These are phyloP conservation scores for Magnolia kwangsiensis DNA, from an alignment of 164 flowering plant species.

Conservation along the genomic window DNA sequence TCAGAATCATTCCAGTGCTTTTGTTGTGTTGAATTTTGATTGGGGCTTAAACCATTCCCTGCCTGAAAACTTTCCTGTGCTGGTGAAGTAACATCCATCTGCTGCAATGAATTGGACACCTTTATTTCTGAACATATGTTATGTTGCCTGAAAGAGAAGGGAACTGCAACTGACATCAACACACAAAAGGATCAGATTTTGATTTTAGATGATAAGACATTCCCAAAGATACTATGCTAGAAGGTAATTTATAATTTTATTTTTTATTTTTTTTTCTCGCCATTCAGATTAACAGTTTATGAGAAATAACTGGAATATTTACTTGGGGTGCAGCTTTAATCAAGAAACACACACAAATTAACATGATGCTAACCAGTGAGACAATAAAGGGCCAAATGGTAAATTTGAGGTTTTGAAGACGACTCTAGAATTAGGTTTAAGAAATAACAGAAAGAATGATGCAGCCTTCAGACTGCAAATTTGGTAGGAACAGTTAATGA, in stretches of 20 bases:
- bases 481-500: background rate
- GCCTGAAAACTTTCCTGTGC: background rate
- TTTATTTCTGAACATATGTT: too few relatives aligned
- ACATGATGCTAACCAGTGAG: too few relatives aligned
- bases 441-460: too few relatives aligned
- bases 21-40: background rate
- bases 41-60: background rate
- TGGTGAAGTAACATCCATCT: background rate
- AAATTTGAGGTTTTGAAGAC: too few relatives aligned
- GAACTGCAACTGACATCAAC: background rate
- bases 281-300: too few relatives aligned
- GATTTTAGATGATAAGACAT: background rate
- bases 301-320: too few relatives aligned
- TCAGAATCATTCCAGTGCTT: background rate
- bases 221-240: background rate
- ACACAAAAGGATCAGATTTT: background rate
- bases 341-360: too few relatives aligned
- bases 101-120: background rate
- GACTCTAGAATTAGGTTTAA: too few relatives aligned
- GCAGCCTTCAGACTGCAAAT: background rate
- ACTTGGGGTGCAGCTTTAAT: too few relatives aligned
- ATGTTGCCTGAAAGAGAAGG: background rate
- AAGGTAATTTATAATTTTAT: too few relatives aligned
- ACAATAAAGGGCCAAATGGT: too few relatives aligned
- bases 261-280: too few relatives aligned